Percentiles rank a stretch among this genome's conserved stretches.
phyloP scores from a whole-genome alignment of 2,329 filamentous ascomycete genomes.

The Beauveria brongniartii region DNA sequence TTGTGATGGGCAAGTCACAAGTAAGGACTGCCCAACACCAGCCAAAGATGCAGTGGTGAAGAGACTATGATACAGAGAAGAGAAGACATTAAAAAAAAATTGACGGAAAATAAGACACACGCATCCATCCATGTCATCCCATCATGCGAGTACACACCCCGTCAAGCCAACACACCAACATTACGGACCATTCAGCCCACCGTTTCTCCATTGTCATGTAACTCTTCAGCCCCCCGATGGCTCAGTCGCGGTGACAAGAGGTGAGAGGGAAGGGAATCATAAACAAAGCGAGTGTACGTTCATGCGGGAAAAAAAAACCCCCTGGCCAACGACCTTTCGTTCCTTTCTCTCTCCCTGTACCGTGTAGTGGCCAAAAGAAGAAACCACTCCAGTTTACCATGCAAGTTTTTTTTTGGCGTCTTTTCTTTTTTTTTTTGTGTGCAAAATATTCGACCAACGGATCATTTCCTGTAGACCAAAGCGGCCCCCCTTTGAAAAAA shows the following conservation, averaged over 20 bases:
- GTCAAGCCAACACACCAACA: not conserved
- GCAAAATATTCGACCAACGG: too few relatives aligned
- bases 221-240: too few relatives aligned
- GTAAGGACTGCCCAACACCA: not conserved
- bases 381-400: too few relatives aligned
- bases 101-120: not conserved
- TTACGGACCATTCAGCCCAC: not conserved
- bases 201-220: too few relatives aligned
- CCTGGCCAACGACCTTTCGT: not conserved
- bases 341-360: too few relatives aligned
- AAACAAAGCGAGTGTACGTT: constrained; percentile 2
- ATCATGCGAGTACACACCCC: not conserved
- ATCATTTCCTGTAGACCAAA: too few relatives aligned
- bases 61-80: not conserved
- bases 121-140: constrained; percentile 2
- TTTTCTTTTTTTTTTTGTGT: too few relatives aligned
- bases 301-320: not conserved
- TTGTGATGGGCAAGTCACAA: not conserved
- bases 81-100: not conserved
- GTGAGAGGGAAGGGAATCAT: not conserved
- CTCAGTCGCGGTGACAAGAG: too few relatives aligned
- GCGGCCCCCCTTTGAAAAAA: too few relatives aligned
- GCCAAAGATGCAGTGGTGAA: not conserved
- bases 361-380: too few relatives aligned
- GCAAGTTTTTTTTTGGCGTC: too few relatives aligned